Base-by-base conservation (phyloP, 2,329 filamentous ascomycete genomes). In the Ascosphaera apis region DNA sequence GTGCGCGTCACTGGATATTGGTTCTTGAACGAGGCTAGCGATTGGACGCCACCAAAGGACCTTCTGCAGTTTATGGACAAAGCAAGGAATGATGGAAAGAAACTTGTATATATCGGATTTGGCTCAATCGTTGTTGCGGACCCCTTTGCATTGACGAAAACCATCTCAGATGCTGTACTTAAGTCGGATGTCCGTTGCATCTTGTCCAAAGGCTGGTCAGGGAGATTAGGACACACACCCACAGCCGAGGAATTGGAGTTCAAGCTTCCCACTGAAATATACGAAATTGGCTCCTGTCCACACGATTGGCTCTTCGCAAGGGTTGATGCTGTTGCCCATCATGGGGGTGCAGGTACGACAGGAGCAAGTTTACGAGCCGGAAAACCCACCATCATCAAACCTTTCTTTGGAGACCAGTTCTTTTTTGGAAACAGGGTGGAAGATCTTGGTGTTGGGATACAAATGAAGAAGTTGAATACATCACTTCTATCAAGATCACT, bases 371-470 rank as follows among this genome's bases (percentile, higher is more conserved):
- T 98, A 34, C 69, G 88, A 36, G 84, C 84, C 0, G 88, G 88
- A 2, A 71, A 92, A 3, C 88, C 88, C 0, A 95, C 88, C 0
- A 84, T 98, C 43, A 78, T 95, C 50, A 80, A 86, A 41, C 88
- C 88, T 0, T 98, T 95, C 61, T 98, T 98, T 50, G 88, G 88
- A 3, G 88, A 98, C 47, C 88, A 98, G 51, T 93, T 78, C 63
- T 98, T 98, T 62, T 95, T 91, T 47, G 88, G 83, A 4, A 70
- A 66, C 19, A 69, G 88, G 3, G 78, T 95, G 1, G 83, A 95
- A 53, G 86, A 95, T 48, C 63, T 98, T 4, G 86, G 88, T 0
- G 88, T 95, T 2, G 88, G 88, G 0, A 74, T 92, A 15, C 81
- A 76, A 49, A 64, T 98, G 46, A 83, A 78, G 61, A 88, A 81